These are phyloP conservation scores for Boletus sp. DNA, from an alignment of 1,284 basidiomycete genomes.

Conservation along the genomic window DNA sequence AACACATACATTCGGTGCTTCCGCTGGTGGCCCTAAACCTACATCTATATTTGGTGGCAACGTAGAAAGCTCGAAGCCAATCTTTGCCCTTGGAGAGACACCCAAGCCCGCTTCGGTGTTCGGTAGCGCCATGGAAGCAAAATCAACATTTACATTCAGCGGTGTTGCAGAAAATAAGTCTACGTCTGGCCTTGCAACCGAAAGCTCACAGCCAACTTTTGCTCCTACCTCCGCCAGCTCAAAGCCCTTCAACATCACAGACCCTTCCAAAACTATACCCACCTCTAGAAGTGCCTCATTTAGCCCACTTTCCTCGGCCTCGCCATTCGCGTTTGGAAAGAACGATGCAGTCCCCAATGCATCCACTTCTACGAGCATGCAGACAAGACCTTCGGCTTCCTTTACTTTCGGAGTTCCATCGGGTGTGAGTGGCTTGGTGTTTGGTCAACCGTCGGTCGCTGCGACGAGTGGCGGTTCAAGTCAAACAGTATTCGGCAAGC, in stretches of 20 bases:
- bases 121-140: conserved; percentile 4
- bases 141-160: conserved; percentile 5
- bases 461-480: conserved; percentile 6
- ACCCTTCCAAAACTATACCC: conserved; percentile 1
- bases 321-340: conserved; percentile 22
- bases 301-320: conserved; percentile 6
- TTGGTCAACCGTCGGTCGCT: conserved; percentile 16
- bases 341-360: conserved; percentile 12
- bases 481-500: conserved; percentile 23
- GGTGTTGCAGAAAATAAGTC: conserved; percentile 5
- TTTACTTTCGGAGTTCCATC: conserved; percentile 22
- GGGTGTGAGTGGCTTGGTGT: conserved; percentile 4
- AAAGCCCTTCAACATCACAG: not conserved
- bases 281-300: conserved; percentile 9
- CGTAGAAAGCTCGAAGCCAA: conserved; percentile 9
- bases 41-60: conserved; percentile 10
- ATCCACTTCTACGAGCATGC: conserved; percentile 6
- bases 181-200: not conserved
- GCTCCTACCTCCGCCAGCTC: not conserved
- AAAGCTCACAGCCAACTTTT: conserved; percentile 2
- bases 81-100: conserved; percentile 15
- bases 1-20: conserved; percentile 17
- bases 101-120: conserved; percentile 11
- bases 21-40: conserved; percentile 10
- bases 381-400: conserved; percentile 15